Base-by-base conservation (phyloP, 1,284 basidiomycete genomes). In the Cutaneotrichosporon cyanovorans region DNA sequence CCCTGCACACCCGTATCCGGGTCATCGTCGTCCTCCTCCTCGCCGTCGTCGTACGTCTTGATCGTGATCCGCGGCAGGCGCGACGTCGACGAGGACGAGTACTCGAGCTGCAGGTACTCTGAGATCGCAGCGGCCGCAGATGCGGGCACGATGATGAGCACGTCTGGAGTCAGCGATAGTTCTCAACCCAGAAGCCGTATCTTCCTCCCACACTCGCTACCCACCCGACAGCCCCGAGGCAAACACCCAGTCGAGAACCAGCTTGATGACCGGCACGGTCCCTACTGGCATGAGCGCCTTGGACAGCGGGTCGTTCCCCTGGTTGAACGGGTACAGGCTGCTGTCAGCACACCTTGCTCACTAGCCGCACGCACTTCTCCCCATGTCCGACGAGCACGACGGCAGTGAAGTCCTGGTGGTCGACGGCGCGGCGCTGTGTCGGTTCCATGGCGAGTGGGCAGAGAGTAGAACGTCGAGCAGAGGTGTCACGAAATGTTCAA, bases 231-330 rank as follows among this genome's bases (percentile, higher is more conserved):
- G 80, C 11, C 87, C 87, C 16, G 87, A 82, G 37, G 85, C 80
- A 58, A 93, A 86, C 21, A 95, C 72, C 88, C 90, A 92, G 23
- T 81, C 77, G 18, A 96, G 75, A 7, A 81, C 78, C 59, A 87
- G 85, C 63, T 90, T 86, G 53, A 95, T 76, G 73, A 95, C 82
- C 0, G 88, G 87, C 56, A 78, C 84, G 62, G 93, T 92, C 22
- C 81, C 88, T 32, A 95, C 79, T 3, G 89, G 86, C 25, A 95
- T 75, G 9, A 95, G 73, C 5, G 88, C 85, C 66, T 95, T 95
- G 31, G 69, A 65, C 14, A 67, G 45, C 31, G 60, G 65, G 50
- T 66, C 63, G 46, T 59, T 67, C 21, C 65, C 59, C 42, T 69
- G 57, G 47, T 66, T 72, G 50, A 71, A 64, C 4, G 70, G 70